Base-by-base conservation (phyloP, 2,329 filamentous ascomycete genomes). In the Venturia effusa region DNA sequence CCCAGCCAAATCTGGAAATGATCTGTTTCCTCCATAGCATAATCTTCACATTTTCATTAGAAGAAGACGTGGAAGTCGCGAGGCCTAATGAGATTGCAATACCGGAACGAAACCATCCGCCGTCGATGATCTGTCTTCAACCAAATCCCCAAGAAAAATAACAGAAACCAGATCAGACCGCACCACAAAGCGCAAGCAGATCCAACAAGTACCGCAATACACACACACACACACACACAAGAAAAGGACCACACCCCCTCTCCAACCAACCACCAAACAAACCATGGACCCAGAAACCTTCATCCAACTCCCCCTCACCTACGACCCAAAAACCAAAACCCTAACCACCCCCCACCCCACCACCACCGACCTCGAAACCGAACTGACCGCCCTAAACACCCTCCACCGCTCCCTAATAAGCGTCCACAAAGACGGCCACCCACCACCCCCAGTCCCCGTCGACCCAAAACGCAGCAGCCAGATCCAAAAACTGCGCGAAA, bases 401-500 rank as follows among this genome's bases (percentile, higher is more conserved):
- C 84, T 97, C 61, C 90, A 96, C 84, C 85, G 86, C 69, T 76
- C 83, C 54, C 84, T 97, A 66, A 80, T 94, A 69, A 77, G 78
- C 64, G 81, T 91, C 24, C 51, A 57, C 51, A 57, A 57, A 57
- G 51, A 57, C 30, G 51, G 51, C 1, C 51, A 32, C 51, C 93
- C 93, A 0, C 92, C 92, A 5, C 89, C 93, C 0, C 94, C 94
- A 0, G 83, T 96, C 51, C 92, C 92, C 66, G 88, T 97, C 67
- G 95, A 96, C 80, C 92, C 91, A 61, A 96, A 97, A 79, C 90
- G 93, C 72, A 87, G 84, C 68, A 91, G 90, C 41, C 86, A 92
- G 73, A 89, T 99, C 76, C 85, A 82, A 77, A 97, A 97, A 79
- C 86, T 97, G 68, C 90, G 92, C 74, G 94, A 97, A 74, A 84